These are phyloP conservation scores for Neonectria faginata DNA, from an alignment of 2,329 filamentous ascomycete species.

Conservation along the genomic window DNA sequence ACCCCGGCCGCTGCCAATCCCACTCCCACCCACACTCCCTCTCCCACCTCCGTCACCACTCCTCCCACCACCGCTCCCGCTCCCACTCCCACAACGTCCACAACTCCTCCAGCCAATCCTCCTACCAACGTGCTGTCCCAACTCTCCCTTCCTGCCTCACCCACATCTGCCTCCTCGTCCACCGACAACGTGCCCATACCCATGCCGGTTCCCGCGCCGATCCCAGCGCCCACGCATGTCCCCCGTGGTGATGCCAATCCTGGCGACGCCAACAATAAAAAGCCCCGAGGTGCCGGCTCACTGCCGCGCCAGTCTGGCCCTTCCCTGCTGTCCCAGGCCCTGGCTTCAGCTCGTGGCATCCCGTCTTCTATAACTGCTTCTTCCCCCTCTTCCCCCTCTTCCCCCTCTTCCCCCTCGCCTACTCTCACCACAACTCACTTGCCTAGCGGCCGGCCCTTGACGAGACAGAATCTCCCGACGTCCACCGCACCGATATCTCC, in stretches of 20 bases:
- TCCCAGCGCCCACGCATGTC: slow-evolving; percentile 23
- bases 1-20: slow-evolving; percentile 41
- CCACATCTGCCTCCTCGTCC: slow-evolving; percentile 28
- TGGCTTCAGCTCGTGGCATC: slow-evolving; percentile 69
- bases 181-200: slow-evolving; percentile 42
- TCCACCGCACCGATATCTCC: slow-evolving; percentile 28
- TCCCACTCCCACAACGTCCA: slow-evolving; percentile 34
- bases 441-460: slow-evolving; percentile 24
- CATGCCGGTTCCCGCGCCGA: slow-evolving; percentile 41
- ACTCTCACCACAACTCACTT: slow-evolving; percentile 23
- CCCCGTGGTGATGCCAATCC: slow-evolving; percentile 42
- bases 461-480: slow-evolving; percentile 49
- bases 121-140: slow-evolving; percentile 27
- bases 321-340: slow-evolving; percentile 68
- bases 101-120: slow-evolving; percentile 34
- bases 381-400: slow-evolving; percentile 12
- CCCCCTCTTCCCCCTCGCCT: slow-evolving; percentile 14
- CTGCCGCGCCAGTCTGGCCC: slow-evolving; percentile 61
- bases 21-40: slow-evolving; percentile 27
- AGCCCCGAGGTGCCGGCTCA: slow-evolving; percentile 54
- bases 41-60: slow-evolving; percentile 36
- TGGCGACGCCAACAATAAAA: slow-evolving; percentile 55
- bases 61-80: slow-evolving; percentile 7
- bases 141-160: slow-evolving; percentile 28
- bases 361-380: slow-evolving; percentile 32